Percentiles rank a stretch among this genome's conserved stretches.
These are phyloP conservation scores for Nigrograna mackinnonii DNA, from an alignment of 2,329 filamentous ascomycete species.

Conservation along the genomic window DNA sequence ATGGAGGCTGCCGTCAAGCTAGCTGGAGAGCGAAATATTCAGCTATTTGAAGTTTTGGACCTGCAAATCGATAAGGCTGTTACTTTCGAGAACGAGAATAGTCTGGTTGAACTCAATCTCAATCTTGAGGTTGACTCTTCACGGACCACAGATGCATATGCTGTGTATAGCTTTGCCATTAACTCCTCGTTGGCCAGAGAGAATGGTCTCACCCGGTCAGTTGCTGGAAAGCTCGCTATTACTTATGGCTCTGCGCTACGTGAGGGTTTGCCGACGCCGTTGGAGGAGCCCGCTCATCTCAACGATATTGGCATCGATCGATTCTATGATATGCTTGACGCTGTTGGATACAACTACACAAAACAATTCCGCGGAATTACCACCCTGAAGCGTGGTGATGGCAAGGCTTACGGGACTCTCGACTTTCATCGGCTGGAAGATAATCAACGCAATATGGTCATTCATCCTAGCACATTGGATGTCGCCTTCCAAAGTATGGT, in stretches of 20 bases:
- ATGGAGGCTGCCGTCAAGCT: slow-evolving; percentile 7
- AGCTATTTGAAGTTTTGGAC: slow-evolving; percentile 13
- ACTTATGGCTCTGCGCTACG: slow-evolving; percentile 1
- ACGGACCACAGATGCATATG: not conserved
- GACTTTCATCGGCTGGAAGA: slow-evolving; percentile 1
- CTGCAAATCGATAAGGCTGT: slow-evolving; percentile 18
- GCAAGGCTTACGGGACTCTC: slow-evolving; percentile 7
- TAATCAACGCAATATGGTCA: slow-evolving; percentile 27
- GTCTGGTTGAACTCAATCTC: slow-evolving; percentile 3
- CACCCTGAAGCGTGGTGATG: slow-evolving; percentile 9
- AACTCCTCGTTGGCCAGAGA: slow-evolving; percentile 1
- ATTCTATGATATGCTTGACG: slow-evolving; percentile 19
- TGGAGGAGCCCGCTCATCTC: slow-evolving; percentile 9
- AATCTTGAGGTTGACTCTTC: not conserved
- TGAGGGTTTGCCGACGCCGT: slow-evolving; percentile 5
- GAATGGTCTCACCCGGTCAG: slow-evolving; percentile 3
- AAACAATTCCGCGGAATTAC: slow-evolving; percentile 10
- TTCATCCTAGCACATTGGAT: slow-evolving; percentile 32
- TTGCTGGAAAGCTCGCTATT: slow-evolving; percentile 4
- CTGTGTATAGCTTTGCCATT: slow-evolving; percentile 4
- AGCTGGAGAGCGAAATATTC: slow-evolving; percentile 5
- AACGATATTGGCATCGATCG: slow-evolving; percentile 3
- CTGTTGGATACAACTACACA: slow-evolving; percentile 24
- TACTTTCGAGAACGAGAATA: slow-evolving; percentile 8
- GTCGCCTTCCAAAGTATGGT: slow-evolving; percentile 30